Percentiles rank a stretch among this genome's conserved stretches.
Conservation (phyloP, 768 basidiomycete species). For the Podaxis sp. region DNA sequence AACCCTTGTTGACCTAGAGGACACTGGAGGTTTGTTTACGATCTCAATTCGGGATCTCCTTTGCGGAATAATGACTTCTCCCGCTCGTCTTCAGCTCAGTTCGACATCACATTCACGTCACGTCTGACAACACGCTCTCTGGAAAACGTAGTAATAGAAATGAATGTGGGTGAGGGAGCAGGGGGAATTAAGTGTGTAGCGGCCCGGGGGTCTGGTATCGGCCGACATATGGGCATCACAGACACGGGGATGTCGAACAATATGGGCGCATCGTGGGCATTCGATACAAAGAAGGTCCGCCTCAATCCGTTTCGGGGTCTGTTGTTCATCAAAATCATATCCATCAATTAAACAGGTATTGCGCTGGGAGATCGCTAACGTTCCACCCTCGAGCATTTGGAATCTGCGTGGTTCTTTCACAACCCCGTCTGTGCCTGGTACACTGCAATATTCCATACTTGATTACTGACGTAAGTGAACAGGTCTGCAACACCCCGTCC, state of each 20-base stretch:
- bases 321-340: not conserved
- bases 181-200: conserved; percentile 69
- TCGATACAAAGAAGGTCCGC: conserved; percentile 62
- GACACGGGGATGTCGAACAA: conserved; percentile 27
- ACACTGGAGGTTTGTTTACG: conserved; percentile 32
- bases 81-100: conserved; percentile 36
- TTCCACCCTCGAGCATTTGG: conserved; percentile 65
- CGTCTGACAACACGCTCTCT: conserved; percentile 59
- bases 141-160: conserved; percentile 66
- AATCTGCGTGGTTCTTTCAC: conserved; percentile 76
- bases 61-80: not conserved
- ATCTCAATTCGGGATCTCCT: conserved; percentile 1
- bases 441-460: not conserved
- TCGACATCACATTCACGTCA: conserved; percentile 61
- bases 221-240: conserved; percentile 25
- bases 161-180: conserved; percentile 73
- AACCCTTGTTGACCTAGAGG: conserved; percentile 39
- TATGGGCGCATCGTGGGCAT: conserved; percentile 68
- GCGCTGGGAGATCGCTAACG: conserved; percentile 72
- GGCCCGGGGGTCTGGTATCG: conserved; percentile 49
- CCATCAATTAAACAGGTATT: conserved; percentile 42
- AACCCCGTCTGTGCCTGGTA: conserved; percentile 41
- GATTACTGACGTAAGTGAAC: conserved; percentile 9
- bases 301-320: not conserved
- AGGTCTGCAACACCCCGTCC: conserved; percentile 49